Percentiles rank a stretch among this genome's conserved stretches.
Evolutionary conservation across 2,329 filamentous ascomycete species (phyloP).

Genomic region (Ambrosiella beaveri): DNA sequence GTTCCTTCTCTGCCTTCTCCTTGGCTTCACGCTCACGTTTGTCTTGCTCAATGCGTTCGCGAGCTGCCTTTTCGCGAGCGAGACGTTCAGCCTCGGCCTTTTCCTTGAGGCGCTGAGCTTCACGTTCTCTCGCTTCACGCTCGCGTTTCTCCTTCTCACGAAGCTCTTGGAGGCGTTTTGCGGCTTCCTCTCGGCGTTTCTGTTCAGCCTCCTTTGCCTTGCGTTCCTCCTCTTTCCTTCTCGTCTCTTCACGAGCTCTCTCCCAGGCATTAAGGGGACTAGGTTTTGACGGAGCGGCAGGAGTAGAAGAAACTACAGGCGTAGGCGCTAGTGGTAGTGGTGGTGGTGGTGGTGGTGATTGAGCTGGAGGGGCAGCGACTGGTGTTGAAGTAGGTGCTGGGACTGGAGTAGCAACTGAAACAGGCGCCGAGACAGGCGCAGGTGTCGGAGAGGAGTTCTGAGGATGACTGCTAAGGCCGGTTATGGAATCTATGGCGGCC

Average conservation of each 20-base stretch:
- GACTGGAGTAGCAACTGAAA: not conserved
- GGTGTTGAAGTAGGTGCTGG: not conserved
- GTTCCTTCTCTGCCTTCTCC: constrained; percentile 20
- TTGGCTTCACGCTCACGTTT: constrained; percentile 10
- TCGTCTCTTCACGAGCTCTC: constrained; percentile 50
- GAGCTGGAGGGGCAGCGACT: not conserved
- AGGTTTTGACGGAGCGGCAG: not conserved
- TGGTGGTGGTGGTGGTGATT: not conserved
- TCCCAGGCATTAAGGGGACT: constrained; percentile 35
- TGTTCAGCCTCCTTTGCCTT: constrained; percentile 43
- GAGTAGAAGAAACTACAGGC: not conserved
- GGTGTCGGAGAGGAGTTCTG: not conserved
- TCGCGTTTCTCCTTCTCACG: constrained; percentile 38
- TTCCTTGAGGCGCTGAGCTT: constrained; percentile 13
- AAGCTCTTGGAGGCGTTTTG: constrained; percentile 34
- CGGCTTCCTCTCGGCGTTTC: constrained; percentile 39
- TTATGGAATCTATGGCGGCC: not conserved
- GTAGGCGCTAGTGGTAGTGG: not conserved
- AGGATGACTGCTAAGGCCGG: not conserved
- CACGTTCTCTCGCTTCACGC: constrained; percentile 23
- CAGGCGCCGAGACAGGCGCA: not conserved
- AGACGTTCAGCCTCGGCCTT: constrained; percentile 12
- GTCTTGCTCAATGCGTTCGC: constrained; percentile 13
- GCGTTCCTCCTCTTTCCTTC: constrained; percentile 45
- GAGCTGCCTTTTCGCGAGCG: constrained; percentile 6